Percentiles rank a stretch among this genome's conserved stretches.
phyloP scores from a whole-genome alignment of 2,329 filamentous ascomycete species.

The Dactylonectria estremocensis region DNA sequence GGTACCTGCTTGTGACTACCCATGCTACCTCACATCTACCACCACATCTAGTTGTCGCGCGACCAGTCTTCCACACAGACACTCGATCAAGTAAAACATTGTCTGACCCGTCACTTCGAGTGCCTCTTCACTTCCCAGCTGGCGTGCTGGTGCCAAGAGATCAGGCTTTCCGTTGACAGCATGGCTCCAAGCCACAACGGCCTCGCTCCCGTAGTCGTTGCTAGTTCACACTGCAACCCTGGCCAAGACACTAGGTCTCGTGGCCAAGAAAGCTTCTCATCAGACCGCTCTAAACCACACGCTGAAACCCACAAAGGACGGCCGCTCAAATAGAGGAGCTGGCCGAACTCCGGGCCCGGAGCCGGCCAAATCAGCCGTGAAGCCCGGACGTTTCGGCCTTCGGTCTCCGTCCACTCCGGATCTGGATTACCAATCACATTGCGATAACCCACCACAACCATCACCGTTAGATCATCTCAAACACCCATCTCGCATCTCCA shows the following conservation, averaged over 20 bases:
- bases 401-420: constrained; percentile 13
- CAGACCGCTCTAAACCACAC: background rate
- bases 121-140: background rate
- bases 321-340: background rate
- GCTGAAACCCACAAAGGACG: background rate
- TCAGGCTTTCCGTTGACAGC: background rate
- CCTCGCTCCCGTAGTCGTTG: background rate
- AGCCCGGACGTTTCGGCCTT: constrained; percentile 12
- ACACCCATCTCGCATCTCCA: background rate
- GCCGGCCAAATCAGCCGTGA: constrained; percentile 4
- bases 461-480: background rate
- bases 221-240: background rate
- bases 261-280: background rate
- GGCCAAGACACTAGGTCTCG: background rate
- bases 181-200: background rate
- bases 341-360: background rate
- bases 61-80: background rate
- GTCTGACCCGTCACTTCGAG: background rate
- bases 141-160: background rate
- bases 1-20: constrained; percentile 1
- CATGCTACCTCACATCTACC: background rate
- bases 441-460: background rate
- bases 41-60: background rate
- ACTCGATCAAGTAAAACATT: background rate
- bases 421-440: constrained; percentile 18